A percentile compares a stretch with the other conserved stretches of the same genome.
Conservation (phyloP, 148 eudicot species). For the Gaultheria prostrata region DNA sequence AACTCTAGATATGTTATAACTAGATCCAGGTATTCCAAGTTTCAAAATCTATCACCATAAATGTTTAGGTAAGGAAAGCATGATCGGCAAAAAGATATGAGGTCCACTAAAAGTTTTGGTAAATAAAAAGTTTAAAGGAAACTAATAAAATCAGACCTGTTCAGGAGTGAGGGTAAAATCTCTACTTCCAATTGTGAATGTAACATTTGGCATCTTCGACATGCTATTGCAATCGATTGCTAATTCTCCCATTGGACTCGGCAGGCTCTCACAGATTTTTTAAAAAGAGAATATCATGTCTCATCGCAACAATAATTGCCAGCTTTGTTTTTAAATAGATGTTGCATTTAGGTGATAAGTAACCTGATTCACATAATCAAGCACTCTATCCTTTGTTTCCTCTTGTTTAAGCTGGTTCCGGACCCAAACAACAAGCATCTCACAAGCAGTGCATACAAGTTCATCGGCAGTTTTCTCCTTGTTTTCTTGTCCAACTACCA, state of each 20-base stretch:
- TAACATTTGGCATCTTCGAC: constrained; percentile 60
- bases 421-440: constrained; percentile 83
- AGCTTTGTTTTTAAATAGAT: neutral
- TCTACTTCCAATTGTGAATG: constrained; percentile 68
- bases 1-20: neutral
- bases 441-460: constrained; percentile 62
- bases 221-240: constrained; percentile 57
- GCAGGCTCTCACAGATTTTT: constrained; percentile 79
- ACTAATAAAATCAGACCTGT: constrained; percentile 46
- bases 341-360: neutral
- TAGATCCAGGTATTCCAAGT: neutral
- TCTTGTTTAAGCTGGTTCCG: constrained; percentile 57
- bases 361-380: constrained; percentile 71
- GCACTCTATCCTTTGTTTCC: constrained; percentile 58
- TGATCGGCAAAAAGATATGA: neutral
- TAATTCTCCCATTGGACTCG: constrained; percentile 80
- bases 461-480: constrained; percentile 25
- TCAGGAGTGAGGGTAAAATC: constrained; percentile 71
- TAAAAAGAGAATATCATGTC: neutral
- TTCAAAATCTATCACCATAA: neutral
- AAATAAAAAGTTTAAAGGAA: neutral
- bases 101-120: neutral
- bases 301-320: neutral
- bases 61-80: neutral
- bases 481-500: constrained; percentile 56